phyloP scores from a whole-genome alignment of 2,329 filamentous ascomycete genomes.

The Xylariaceae sp. region DNA sequence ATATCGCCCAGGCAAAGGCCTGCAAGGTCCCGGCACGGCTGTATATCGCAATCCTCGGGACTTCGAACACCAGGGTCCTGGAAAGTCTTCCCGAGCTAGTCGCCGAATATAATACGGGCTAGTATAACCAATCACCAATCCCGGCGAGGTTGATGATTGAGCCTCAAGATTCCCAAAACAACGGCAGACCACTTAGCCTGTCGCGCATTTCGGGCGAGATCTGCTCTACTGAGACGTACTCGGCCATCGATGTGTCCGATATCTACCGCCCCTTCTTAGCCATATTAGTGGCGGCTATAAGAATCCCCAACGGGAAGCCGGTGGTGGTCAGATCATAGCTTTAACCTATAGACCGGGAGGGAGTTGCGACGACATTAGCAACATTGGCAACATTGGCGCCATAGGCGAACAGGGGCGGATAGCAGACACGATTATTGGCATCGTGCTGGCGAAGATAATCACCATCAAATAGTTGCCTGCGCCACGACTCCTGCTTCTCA shows the following conservation, averaged over 20 bases:
- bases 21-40: not conserved
- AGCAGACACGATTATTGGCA: no score
- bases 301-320: conserved; percentile 18
- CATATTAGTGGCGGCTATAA: not conserved
- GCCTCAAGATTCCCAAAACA: not conserved
- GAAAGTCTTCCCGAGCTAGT: not conserved
- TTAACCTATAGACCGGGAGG: not conserved
- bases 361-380: no score
- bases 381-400: not conserved
- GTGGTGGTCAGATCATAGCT: conserved; percentile 13
- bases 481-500: not conserved
- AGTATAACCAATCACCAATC: not conserved
- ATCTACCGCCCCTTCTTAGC: not conserved
- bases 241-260: not conserved
- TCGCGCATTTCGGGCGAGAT: conserved; percentile 1
- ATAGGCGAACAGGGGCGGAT: not conserved
- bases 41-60: not conserved
- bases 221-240: not conserved
- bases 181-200: not conserved
- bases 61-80: not conserved
- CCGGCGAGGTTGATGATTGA: not conserved
- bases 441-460: not conserved
- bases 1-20: conserved; percentile 4
- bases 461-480: not conserved
- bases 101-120: conserved; percentile 3